phyloP scores from a whole-genome alignment of 805 yeast species.

The Saturnispora sanitii region DNA sequence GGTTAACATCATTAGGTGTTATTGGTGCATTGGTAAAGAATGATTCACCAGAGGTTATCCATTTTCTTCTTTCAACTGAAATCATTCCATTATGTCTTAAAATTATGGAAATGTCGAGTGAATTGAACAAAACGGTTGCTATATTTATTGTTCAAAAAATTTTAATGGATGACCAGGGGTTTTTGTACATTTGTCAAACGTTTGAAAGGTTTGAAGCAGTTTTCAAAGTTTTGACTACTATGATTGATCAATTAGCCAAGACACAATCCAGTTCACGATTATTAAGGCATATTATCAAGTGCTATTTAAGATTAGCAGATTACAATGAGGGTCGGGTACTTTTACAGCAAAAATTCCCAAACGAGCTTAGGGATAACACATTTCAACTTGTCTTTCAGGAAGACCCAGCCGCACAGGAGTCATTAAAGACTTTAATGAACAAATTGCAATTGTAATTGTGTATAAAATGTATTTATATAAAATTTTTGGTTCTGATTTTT shows the following conservation, averaged over 20 bases:
- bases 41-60: constrained; percentile 91
- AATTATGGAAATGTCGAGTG: constrained; percentile 93
- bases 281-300: constrained; percentile 86
- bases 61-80: constrained; percentile 86
- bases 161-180: constrained; percentile 82
- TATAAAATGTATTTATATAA: neutral
- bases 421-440: constrained; percentile 72
- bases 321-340: constrained; percentile 86
- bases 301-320: constrained; percentile 84
- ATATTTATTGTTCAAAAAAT: constrained; percentile 92
- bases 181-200: constrained; percentile 88
- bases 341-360: constrained; percentile 73
- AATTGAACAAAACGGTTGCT: constrained; percentile 90
- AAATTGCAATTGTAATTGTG: constrained; percentile 28
- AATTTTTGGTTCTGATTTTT: neutral
- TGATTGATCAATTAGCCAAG: constrained; percentile 78
- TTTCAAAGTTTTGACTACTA: constrained; percentile 68
- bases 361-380: constrained; percentile 78
- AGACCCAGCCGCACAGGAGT: constrained; percentile 79
- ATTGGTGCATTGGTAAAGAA: constrained; percentile 95
- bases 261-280: constrained; percentile 67
- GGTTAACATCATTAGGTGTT: constrained; percentile 90
- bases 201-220: constrained; percentile 93
- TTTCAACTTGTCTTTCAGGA: constrained; percentile 71
- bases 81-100: constrained; percentile 90